Conservation (phyloP, 345 rosid species). For the Alliaria petiolata region DNA sequence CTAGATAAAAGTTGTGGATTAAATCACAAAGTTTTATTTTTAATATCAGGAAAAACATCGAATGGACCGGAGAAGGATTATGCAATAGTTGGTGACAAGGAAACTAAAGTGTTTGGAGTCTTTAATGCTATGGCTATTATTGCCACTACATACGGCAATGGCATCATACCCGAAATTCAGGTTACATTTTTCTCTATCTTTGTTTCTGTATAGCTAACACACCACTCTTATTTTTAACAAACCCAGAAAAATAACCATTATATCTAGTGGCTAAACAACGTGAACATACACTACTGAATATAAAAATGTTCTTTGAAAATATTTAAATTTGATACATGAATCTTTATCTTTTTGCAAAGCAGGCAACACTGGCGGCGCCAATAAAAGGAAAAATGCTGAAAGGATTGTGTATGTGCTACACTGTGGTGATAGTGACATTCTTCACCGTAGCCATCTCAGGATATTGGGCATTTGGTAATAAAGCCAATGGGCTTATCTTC, state of each 20-base stretch:
- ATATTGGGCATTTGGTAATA: slow-evolving; percentile 90
- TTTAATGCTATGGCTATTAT: slow-evolving; percentile 84
- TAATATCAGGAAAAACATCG: slow-evolving; percentile 43
- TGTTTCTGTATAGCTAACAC: not conserved
- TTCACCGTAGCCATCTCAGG: slow-evolving; percentile 75
- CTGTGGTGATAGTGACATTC: slow-evolving; percentile 46
- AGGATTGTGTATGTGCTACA: slow-evolving; percentile 70
- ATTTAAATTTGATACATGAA: not conserved
- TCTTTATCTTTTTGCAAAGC: not conserved
- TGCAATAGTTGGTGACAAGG: slow-evolving; percentile 41
- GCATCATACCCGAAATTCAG: slow-evolving; percentile 93
- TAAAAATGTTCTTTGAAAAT: too few species aligned
- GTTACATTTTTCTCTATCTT: slow-evolving; percentile 21
- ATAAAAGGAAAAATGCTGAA: slow-evolving; percentile 89
- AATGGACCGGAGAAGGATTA: slow-evolving; percentile 60
- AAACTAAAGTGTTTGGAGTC: slow-evolving; percentile 49
- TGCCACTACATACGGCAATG: slow-evolving; percentile 80
- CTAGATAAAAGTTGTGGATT: too few species aligned
- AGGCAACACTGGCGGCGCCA: slow-evolving; percentile 89
- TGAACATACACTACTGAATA: too few species aligned
- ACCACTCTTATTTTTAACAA: too few species aligned
- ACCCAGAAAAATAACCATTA: too few species aligned
- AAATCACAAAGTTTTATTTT: not conserved
- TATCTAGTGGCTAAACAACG: too few species aligned
- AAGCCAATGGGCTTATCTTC: slow-evolving; percentile 55